Conservation (phyloP, 345 rosid genomes). For the Odontarrhena argentea region DNA sequence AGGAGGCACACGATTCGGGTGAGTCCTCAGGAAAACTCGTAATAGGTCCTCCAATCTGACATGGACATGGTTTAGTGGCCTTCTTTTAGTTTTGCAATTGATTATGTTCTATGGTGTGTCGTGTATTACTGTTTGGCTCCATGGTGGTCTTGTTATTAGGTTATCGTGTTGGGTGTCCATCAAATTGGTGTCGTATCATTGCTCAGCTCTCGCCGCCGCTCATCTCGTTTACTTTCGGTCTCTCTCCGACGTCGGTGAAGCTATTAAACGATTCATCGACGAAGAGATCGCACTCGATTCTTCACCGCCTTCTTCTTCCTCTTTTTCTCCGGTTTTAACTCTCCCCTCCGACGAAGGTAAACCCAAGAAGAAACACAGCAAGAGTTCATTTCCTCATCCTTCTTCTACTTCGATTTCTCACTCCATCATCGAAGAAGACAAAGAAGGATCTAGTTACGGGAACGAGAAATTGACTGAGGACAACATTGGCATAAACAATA, state of each 20-base stretch:
- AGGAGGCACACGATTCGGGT: too few species aligned
- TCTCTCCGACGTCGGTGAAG: slow-evolving; percentile 71
- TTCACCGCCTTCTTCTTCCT: slow-evolving; percentile 27
- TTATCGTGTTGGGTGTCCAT: slow-evolving; percentile 11
- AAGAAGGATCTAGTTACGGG: slow-evolving; percentile 7
- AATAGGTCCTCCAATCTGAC: too few species aligned
- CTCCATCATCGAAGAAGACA: slow-evolving; percentile 44
- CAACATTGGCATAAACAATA: too few species aligned
- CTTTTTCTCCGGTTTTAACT: slow-evolving; percentile 67
- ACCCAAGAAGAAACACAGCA: slow-evolving; percentile 19
- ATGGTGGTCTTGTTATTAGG: too few species aligned
- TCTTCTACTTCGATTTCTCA: slow-evolving; percentile 73
- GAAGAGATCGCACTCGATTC: slow-evolving; percentile 58
- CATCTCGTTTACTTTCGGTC: slow-evolving; percentile 74
- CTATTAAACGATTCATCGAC: slow-evolving; percentile 73
- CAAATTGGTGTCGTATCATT: slow-evolving; percentile 66
- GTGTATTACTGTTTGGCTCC: too few species aligned
- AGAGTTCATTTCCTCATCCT: slow-evolving; percentile 40
- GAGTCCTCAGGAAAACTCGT: too few species aligned
- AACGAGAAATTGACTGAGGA: too few species aligned
- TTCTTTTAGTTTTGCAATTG: too few species aligned
- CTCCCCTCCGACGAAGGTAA: slow-evolving; percentile 81
- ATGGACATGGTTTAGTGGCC: too few species aligned
- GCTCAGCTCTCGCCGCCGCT: slow-evolving; percentile 77
- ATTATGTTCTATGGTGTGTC: too few species aligned